Evolutionary conservation across 306 rosid genomes (phyloP).

Genomic region (Castanea sativa): DNA sequence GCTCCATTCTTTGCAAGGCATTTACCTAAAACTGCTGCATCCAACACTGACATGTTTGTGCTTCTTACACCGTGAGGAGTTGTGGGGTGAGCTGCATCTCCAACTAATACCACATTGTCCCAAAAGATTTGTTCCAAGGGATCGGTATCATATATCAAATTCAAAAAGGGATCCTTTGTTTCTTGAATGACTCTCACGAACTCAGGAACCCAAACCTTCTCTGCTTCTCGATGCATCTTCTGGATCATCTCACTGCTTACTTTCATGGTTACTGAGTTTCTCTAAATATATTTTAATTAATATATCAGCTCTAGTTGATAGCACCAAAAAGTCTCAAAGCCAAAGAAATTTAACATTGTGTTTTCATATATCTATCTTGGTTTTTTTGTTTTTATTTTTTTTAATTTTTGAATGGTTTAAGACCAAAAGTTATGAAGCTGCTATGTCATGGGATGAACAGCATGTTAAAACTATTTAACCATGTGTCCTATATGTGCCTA

Average conservation of each 20-base stretch:
- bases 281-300: no score
- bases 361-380: background rate
- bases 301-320: background rate
- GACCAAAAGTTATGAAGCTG: background rate
- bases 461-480: background rate
- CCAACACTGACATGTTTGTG: slow-evolving; percentile 83
- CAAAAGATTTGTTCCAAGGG: slow-evolving; percentile 53
- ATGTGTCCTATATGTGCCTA: background rate
- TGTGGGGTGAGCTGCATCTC: slow-evolving; percentile 93
- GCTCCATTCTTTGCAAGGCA: slow-evolving; percentile 73
- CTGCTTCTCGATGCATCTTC: slow-evolving; percentile 64
- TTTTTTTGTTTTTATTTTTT: background rate
- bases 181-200: slow-evolving; percentile 56
- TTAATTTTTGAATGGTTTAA: background rate
- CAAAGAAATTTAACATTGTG: background rate
- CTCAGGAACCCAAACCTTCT: slow-evolving; percentile 71
- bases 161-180: slow-evolving; percentile 76
- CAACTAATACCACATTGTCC: slow-evolving; percentile 76
- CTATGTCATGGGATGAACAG: background rate
- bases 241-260: slow-evolving; percentile 56
- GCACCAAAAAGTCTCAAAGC: background rate
- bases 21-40: slow-evolving; percentile 82
- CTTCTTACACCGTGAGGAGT: slow-evolving; percentile 85
- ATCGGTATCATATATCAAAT: slow-evolving; percentile 73
- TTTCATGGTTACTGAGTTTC: slow-evolving; percentile 20